A percentile compares a stretch with the other conserved stretches of the same genome.
Conservation (phyloP, 2,329 filamentous ascomycete species). For the Purpureocillium takamizusanense region DNA sequence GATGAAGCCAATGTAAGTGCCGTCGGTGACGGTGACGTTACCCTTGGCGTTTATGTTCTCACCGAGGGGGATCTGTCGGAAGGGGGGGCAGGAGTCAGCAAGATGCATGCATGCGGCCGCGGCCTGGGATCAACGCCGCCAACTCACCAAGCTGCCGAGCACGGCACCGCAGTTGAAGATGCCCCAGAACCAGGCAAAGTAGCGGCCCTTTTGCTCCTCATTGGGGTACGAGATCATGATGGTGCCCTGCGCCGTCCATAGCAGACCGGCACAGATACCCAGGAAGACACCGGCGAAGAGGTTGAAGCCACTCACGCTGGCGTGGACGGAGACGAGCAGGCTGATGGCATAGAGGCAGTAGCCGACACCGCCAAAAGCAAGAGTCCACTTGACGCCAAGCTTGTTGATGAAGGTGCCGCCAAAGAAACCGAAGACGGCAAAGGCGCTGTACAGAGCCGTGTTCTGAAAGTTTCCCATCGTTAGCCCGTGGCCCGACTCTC, state of each 20-base stretch:
- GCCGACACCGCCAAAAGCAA: conserved; percentile 64
- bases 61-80: conserved; percentile 48
- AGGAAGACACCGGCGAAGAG: conserved; percentile 66
- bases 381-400: conserved; percentile 56
- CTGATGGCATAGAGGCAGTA: conserved; percentile 66
- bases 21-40: conserved; percentile 49
- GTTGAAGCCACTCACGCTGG: conserved; percentile 23
- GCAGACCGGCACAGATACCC: conserved; percentile 66
- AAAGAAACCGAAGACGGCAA: conserved; percentile 57
- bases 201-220: conserved; percentile 73
- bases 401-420: conserved; percentile 70
- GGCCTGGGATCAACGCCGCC: no score
- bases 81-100: neutral
- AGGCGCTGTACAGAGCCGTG: conserved; percentile 62
- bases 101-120: no score
- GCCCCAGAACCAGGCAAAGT: conserved; percentile 87
- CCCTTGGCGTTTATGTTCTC: conserved; percentile 53
- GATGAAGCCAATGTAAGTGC: conserved; percentile 79
- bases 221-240: conserved; percentile 86
- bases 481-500: no score
- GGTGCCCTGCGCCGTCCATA: conserved; percentile 75
- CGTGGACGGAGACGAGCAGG: conserved; percentile 63
- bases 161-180: conserved; percentile 90
- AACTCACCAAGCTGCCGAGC: conserved; percentile 45
- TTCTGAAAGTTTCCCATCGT: conserved; percentile 23